Evolutionary conservation across 192 early-diverging fungal species (phyloP).

Genomic region (Ramicandelaber brevisporus): DNA sequence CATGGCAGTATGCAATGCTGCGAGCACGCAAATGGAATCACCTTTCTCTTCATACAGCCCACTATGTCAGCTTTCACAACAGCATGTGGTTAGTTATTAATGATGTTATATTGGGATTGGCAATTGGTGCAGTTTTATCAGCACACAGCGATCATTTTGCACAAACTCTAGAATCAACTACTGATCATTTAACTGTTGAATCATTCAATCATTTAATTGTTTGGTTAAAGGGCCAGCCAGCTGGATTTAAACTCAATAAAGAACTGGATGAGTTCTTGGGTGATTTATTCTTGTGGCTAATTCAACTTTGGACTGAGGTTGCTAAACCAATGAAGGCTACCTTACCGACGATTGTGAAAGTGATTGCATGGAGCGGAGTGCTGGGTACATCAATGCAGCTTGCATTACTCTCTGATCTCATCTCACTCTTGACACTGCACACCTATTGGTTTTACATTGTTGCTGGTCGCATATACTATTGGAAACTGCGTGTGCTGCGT

Average conservation of each 20-base stretch:
- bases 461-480: slow-evolving; percentile 74
- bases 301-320: slow-evolving; percentile 60
- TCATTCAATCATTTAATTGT: slow-evolving; percentile 41
- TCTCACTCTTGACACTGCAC: slow-evolving; percentile 68
- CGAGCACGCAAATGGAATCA: slow-evolving; percentile 21
- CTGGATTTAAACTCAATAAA: slow-evolving; percentile 86
- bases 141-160: slow-evolving; percentile 28
- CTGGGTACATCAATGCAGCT: slow-evolving; percentile 70
- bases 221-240: slow-evolving; percentile 85
- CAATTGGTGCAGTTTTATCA: slow-evolving; percentile 44
- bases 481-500: slow-evolving; percentile 62
- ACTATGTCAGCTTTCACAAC: slow-evolving; percentile 64
- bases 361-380: slow-evolving; percentile 46
- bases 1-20: slow-evolving; percentile 49
- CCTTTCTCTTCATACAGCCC: slow-evolving; percentile 9
- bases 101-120: slow-evolving; percentile 68
- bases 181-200: slow-evolving; percentile 37
- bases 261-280: slow-evolving; percentile 74
- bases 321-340: slow-evolving; percentile 13
- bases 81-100: slow-evolving; percentile 86
- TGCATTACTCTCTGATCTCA: slow-evolving; percentile 55
- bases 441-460: slow-evolving; percentile 91
- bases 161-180: slow-evolving; percentile 16
- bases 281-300: slow-evolving; percentile 70
- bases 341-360: slow-evolving; percentile 30